These are phyloP conservation scores for Neofusicoccum kwambonambiense DNA, from an alignment of 2,329 filamentous ascomycete genomes.

Conservation along the genomic window DNA sequence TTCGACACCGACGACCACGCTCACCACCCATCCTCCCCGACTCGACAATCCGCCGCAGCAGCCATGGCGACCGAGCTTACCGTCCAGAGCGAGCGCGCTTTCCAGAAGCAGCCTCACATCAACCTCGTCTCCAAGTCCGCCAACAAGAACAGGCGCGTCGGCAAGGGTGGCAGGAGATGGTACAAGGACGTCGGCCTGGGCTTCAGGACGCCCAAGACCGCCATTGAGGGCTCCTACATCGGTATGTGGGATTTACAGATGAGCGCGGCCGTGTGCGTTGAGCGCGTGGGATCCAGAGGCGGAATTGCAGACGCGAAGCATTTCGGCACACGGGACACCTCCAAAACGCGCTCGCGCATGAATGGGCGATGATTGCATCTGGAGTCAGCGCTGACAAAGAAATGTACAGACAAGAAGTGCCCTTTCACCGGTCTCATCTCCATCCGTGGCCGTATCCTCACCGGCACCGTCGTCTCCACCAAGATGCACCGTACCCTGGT, in stretches of 20 bases:
- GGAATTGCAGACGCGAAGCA: not conserved
- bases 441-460: constrained; percentile 99
- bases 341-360: not conserved
- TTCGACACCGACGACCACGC: constrained; percentile 19
- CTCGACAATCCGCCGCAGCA: constrained; percentile 29
- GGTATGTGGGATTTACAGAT: constrained; percentile 61
- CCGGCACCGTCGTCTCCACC: constrained; percentile 97
- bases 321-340: not conserved
- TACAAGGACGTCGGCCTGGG: constrained; percentile 99
- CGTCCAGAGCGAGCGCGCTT: constrained; percentile 99
- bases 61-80: constrained; percentile 47
- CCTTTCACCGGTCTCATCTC: constrained; percentile 99
- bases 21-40: constrained; percentile 12
- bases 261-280: not conserved
- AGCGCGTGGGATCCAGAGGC: not conserved
- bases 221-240: constrained; percentile 99
- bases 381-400: not conserved
- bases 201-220: constrained; percentile 97
- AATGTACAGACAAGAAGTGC: constrained; percentile 94
- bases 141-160: constrained; percentile 75
- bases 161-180: constrained; percentile 93
- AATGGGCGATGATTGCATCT: not conserved
- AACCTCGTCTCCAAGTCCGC: constrained; percentile 95
- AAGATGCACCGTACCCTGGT: constrained; percentile 99
- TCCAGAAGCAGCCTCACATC: constrained; percentile 99